phyloP scores from a whole-genome alignment of 345 rosid genomes.

The Eucalyptus marginata region DNA sequence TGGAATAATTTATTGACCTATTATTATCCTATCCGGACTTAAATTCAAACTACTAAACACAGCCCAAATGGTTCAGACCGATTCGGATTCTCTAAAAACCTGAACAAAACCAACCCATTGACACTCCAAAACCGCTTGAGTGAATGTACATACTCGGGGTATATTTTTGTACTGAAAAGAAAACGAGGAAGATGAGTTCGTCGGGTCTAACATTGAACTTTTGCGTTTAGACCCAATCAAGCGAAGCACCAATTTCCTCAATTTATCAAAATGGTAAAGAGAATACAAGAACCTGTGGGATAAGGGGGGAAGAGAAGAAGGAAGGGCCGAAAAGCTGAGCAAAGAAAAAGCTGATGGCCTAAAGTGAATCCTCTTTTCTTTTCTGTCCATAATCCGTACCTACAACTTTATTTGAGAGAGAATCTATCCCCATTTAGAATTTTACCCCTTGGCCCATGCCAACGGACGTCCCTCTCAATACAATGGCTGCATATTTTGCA shows the following conservation, averaged over 20 bases:
- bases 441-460: neutral
- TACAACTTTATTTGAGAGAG: neutral
- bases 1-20: no score
- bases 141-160: neutral
- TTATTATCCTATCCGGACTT: no score
- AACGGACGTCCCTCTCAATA: neutral
- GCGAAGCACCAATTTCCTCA: neutral
- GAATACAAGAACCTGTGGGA: neutral
- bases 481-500: neutral
- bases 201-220: neutral
- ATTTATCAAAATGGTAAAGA: neutral
- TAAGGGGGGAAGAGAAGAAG: neutral
- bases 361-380: neutral
- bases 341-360: neutral
- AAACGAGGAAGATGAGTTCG: neutral
- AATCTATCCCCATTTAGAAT: neutral
- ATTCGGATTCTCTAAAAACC: neutral
- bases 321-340: neutral
- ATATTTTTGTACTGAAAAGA: neutral
- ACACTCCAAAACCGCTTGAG: neutral
- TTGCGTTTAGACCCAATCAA: neutral
- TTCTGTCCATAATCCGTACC: neutral
- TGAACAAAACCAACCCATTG: neutral
- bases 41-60: no score
- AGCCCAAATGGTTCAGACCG: neutral